Evolutionary conservation across 192 early-diverging fungal genomes (phyloP), one percentile per base, ranked within the genome.

Genomic region (Spinellus fusiger): DNA sequence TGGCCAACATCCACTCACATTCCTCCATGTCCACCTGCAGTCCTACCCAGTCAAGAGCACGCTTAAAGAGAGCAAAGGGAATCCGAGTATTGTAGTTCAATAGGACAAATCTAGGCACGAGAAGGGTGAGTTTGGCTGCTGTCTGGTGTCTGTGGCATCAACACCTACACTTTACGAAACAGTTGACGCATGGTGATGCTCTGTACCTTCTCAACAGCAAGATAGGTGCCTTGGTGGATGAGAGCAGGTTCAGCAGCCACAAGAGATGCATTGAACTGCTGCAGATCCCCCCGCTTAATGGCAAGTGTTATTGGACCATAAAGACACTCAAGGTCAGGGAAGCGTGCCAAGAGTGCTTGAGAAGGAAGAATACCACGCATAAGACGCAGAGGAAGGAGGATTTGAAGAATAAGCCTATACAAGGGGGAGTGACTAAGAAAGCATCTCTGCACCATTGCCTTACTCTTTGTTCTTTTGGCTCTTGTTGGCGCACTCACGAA

Each of bases 1-100:
- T 88, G 2, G 93, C 94, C 31, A 99, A 67, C 54, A 90, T 83
- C 64, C 93, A 92, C 64, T 90, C 91, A 5, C 93, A 87, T 54
- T 95, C 92, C 13, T 82, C 82, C 32, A 82, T 49, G 15, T 84
- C 84, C 1, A 82, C 61, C 23, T 75, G 49, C 5, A 82, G 49
- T 0, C 89, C 78, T 47, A 83, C 78, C 75, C 71, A 74, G 8
- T 62, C 70, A 33, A 96, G 63, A 9, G 89, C 96, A 5, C 40
- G 55, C 32, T 85, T 70, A 48, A 97, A 86, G n/a, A 47, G 52
- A 0, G 37, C 31, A 27, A 98, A 75, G 12, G 81, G 62, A 2
- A 95, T 54, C 33, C 84, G 77, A 50, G 80, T 85, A 22, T 70
- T 33, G 54, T 73, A 73, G 27, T 79, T 80, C 47, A 68, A 64